Evolutionary conservation across 495 filamentous ascomycete species (phyloP), one percentile per base, ranked within the genome.

Genomic region (Delitschia confertaspora): DNA sequence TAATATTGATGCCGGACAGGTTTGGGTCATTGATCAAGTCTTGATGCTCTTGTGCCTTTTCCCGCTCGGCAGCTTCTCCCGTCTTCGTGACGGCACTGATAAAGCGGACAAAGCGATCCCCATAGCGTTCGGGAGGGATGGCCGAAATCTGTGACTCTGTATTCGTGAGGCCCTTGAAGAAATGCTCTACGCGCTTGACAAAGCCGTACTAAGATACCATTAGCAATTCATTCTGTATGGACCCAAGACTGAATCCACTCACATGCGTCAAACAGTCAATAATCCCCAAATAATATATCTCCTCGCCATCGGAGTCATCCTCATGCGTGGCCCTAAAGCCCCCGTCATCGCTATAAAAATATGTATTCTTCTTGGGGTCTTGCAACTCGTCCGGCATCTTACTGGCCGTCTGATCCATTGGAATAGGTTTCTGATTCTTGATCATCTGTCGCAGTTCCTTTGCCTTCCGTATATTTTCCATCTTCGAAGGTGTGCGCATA

Each of bases 231-330:
- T 33, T 49, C 27, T 45, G 52, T 3, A 57, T 42, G 48, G 52
- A 43, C 36, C 13, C 1, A 11, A 56, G 51, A 29, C 55, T 27
- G 36, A 47, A 49, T 24, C 49, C 54, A 74, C 82, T 72, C 69
- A 91, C 86, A 64, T 95, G 85, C 27, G 91, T 99, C 58, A 99
- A 65, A 60, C 89, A 96, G 63, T 96, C 93, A 59, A 96, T 96
- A 49, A 99, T 91, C 8, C 91, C 91, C 5, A 99, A 74, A 59
- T 96, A 99, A 56, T 96, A 99, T 23, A 99, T 87, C 64, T 93
- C 86, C 42, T 95, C 87, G 1, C 79, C 88, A 6, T 83, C 76
- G 19, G 70, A 63, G 48, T 91, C 80, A 65, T 91, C 80, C 62
- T 95, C 88, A 57, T 93, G 88, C 6, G 91, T 96, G 5, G 91